Percentiles rank a stretch among this genome's conserved stretches.
Conservation (phyloP, 2,329 filamentous ascomycete genomes). For the Macrophomina pseudophaseolina region DNA sequence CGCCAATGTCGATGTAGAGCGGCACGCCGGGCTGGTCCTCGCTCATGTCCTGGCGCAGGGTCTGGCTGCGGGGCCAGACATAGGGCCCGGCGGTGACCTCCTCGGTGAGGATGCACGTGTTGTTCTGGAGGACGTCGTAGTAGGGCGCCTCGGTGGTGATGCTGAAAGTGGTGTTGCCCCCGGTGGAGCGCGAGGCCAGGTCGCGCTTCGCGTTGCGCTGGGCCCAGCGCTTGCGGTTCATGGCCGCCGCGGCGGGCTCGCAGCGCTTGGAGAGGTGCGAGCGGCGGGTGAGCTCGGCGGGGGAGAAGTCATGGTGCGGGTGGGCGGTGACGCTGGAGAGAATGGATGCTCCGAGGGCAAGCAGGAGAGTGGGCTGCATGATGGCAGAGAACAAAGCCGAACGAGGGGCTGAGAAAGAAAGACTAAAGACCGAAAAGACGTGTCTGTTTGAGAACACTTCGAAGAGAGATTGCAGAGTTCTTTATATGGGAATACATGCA, state of each 20-base stretch:
- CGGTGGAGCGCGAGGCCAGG: conserved; percentile 15
- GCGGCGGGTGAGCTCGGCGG: conserved; percentile 10
- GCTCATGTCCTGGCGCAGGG: conserved; percentile 41
- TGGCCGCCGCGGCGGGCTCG: conserved; percentile 18
- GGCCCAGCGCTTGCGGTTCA: conserved; percentile 26
- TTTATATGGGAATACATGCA: not conserved
- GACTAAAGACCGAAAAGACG: not conserved
- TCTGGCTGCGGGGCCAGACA: conserved; percentile 33
- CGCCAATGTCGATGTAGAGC: conserved; percentile 49
- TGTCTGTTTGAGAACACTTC: not conserved
- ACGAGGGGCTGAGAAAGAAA: conserved; percentile 10
- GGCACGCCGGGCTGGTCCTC: conserved; percentile 46
- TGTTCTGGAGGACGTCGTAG: conserved; percentile 29
- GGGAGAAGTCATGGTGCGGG: conserved; percentile 15
- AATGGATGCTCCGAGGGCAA: conserved; percentile 14
- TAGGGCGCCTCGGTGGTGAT: conserved; percentile 27
- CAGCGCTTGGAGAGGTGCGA: conserved; percentile 16
- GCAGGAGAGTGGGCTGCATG: conserved; percentile 10
- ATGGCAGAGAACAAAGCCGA: not conserved
- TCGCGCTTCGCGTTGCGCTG: conserved; percentile 26
- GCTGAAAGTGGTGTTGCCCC: conserved; percentile 13
- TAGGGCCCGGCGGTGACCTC: conserved; percentile 36
- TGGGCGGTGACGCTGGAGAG: conserved; percentile 13
- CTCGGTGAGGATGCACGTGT: conserved; percentile 34
- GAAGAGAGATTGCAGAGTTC: not conserved